Evolutionary conservation across 2,329 filamentous ascomycete genomes (phyloP).

Genomic region (Xylariaceae sp.): DNA sequence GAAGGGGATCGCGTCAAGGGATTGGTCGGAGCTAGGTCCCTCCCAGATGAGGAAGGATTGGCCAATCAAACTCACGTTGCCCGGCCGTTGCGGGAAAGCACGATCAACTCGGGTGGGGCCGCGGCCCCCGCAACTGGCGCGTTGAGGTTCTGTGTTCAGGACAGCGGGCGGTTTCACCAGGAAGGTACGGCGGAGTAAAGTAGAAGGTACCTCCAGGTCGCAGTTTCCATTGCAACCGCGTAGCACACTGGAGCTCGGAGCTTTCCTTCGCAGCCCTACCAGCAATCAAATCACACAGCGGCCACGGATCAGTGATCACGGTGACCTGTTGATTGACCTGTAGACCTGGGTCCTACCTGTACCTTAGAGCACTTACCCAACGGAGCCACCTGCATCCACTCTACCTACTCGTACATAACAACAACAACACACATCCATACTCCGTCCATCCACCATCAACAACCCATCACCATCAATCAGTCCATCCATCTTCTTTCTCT

Average conservation of each 20-base stretch:
- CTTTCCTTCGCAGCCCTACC: neutral
- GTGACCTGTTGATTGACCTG: no score
- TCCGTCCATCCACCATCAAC: neutral
- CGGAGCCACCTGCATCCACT: neutral
- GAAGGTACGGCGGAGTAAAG: neutral
- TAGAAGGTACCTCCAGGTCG: neutral
- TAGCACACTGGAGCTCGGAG: neutral
- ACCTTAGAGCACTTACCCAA: neutral
- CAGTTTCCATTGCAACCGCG: neutral
- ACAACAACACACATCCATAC: neutral
- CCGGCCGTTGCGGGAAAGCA: conserved; percentile 43
- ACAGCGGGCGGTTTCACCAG: conserved; percentile 4
- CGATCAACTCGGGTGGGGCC: conserved; percentile 21
- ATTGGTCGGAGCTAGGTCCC: conserved; percentile 22
- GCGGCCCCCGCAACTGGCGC: conserved; percentile 2
- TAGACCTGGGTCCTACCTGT: neutral
- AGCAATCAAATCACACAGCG: no score
- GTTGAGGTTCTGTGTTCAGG: neutral
- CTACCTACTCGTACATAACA: neutral
- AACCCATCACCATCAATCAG: neutral
- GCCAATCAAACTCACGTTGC: conserved; percentile 51
- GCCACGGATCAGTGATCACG: no score
- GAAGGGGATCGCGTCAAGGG: conserved; percentile 27
- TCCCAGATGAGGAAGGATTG: conserved; percentile 4
- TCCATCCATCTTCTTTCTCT: conserved; percentile 7